These are phyloP conservation scores for Starmerella scarabaei DNA, from an alignment of 805 yeast genomes.

Conservation along the genomic window DNA sequence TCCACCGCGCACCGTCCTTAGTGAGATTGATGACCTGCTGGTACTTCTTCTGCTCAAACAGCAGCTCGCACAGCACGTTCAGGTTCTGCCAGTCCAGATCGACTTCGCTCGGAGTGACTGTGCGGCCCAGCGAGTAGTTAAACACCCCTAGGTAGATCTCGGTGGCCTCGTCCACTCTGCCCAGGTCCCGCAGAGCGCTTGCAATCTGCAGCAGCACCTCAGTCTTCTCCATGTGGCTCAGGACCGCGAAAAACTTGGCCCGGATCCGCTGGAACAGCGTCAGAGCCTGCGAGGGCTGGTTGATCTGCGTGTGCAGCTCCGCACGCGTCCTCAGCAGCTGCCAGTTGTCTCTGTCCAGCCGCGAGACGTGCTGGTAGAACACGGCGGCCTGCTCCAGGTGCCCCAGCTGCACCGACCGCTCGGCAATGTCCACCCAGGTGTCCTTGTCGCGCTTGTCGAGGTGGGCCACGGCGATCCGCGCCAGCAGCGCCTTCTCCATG, in stretches of 20 bases:
- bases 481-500: constrained; percentile 26
- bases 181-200: constrained; percentile 14
- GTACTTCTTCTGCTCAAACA: constrained; percentile 34
- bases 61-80: constrained; percentile 70
- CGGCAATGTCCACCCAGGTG: constrained; percentile 83
- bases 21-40: constrained; percentile 38
- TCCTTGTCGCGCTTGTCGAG: constrained; percentile 60
- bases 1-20: constrained; percentile 69
- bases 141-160: constrained; percentile 18
- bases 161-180: constrained; percentile 16
- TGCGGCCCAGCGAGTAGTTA: constrained; percentile 13
- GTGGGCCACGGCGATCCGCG: constrained; percentile 43
- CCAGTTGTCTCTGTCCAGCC: constrained; percentile 72
- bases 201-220: constrained; percentile 22
- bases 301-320: constrained; percentile 23
- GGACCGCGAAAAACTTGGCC: constrained; percentile 11
- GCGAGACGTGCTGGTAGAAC: constrained; percentile 71
- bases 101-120: constrained; percentile 11
- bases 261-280: constrained; percentile 20
- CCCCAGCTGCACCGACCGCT: constrained; percentile 59
- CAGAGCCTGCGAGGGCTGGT: constrained; percentile 22
- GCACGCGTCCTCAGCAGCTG: constrained; percentile 69
- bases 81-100: constrained; percentile 77
- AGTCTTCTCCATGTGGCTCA: constrained; percentile 38
- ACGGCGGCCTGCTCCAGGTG: constrained; percentile 39